phyloP scores from a whole-genome alignment of 2,329 filamentous ascomycete species.

The Cordyceps tenuipes region DNA sequence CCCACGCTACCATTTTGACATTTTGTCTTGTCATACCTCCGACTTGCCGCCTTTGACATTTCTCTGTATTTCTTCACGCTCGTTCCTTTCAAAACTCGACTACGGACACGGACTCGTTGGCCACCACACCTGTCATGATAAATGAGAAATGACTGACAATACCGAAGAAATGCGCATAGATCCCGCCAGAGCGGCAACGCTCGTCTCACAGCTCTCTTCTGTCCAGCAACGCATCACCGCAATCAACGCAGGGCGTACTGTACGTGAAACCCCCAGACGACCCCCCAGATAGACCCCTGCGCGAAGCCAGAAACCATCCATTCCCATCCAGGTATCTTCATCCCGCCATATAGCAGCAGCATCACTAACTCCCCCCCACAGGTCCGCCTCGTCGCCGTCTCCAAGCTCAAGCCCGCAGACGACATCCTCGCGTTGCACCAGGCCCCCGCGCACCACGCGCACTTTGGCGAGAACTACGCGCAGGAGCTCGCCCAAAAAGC shows the following conservation, averaged over 20 bases:
- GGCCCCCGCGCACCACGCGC: conserved; percentile 48
- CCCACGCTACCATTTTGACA: conserved; percentile 7
- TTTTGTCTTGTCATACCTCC: background rate
- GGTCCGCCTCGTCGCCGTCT: conserved; percentile 87
- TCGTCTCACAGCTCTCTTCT: conserved; percentile 52
- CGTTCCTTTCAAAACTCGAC: background rate
- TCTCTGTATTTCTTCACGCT: background rate
- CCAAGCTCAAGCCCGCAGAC: conserved; percentile 87
- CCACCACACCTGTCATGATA: background rate
- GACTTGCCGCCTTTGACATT: background rate
- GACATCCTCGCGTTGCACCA: conserved; percentile 81
- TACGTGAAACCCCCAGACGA: conserved; percentile 27
- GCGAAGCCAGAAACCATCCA: background rate
- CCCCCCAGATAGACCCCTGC: background rate
- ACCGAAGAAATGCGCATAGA: conserved; percentile 52
- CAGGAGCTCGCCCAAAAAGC: conserved; percentile 87
- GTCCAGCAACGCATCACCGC: conserved; percentile 51
- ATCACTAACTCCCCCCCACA: conserved; percentile 23
- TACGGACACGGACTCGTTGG: background rate
- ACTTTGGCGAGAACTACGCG: conserved; percentile 97
- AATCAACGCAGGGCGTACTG: conserved; percentile 44
- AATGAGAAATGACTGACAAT: conserved; percentile 33
- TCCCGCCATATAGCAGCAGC: background rate
- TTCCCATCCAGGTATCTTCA: background rate
- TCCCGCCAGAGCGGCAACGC: conserved; percentile 50